A percentile compares a stretch with the other conserved stretches of the same genome.
Evolutionary conservation across 169 alveolate species (phyloP).

Genomic region (Eimeria sp.): DNA sequence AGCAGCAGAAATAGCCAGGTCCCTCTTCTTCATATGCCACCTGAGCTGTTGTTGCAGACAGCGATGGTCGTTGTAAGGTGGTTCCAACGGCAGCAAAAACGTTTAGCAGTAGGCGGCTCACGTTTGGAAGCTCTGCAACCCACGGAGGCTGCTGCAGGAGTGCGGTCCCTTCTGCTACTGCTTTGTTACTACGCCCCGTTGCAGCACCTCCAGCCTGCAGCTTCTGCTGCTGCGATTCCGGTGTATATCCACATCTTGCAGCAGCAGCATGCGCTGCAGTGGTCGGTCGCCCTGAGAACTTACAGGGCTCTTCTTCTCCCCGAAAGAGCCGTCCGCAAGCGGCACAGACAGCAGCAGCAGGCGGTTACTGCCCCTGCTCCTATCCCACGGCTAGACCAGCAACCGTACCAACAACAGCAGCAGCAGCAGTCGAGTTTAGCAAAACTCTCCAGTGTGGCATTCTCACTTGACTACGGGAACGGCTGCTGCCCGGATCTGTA

Average conservation of each 20-base stretch:
- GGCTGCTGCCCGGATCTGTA: conserved; percentile 16
- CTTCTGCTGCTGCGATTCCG: conserved; percentile 40
- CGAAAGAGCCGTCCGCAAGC: neutral
- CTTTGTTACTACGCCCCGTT: neutral
- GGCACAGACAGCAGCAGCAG: conserved; percentile 8
- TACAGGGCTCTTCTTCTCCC: conserved; percentile 20
- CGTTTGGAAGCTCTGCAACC: conserved; percentile 55
- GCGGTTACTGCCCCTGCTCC: neutral
- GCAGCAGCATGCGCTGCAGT: conserved; percentile 60
- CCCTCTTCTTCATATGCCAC: conserved; percentile 17
- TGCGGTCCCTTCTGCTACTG: conserved; percentile 20
- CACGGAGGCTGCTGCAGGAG: conserved; percentile 44
- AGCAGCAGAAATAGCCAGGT: conserved; percentile 13
- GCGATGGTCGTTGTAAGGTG: conserved; percentile 19
- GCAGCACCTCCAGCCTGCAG: conserved; percentile 48
- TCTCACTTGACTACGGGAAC: neutral
- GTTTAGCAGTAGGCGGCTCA: conserved; percentile 15
- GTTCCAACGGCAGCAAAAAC: conserved; percentile 35
- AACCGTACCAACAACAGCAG: neutral
- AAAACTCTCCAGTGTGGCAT: neutral
- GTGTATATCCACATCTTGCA: conserved; percentile 37
- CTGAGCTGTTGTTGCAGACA: conserved; percentile 11
- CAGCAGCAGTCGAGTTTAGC: neutral
- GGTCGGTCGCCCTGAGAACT: conserved; percentile 23
- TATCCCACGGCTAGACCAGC: neutral